These are phyloP conservation scores for Mychonastes homosphaera DNA, from an alignment of 139 green algal species.

Conservation along the genomic window DNA sequence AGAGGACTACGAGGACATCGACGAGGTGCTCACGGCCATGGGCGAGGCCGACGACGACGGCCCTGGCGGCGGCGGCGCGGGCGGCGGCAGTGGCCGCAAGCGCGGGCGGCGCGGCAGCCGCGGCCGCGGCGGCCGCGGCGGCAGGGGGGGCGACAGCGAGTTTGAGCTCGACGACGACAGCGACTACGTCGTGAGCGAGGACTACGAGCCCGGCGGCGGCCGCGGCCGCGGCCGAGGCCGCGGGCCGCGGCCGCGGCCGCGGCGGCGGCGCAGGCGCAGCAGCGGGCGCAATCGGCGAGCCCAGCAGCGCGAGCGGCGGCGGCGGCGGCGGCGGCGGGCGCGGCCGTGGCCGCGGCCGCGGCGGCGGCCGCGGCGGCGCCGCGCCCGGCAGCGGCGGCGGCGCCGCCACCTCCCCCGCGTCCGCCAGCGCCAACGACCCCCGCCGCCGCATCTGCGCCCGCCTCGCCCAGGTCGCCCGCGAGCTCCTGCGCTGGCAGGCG, in stretches of 20 bases:
- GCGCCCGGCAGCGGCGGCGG: not conserved
- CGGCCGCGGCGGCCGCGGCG: not conserved
- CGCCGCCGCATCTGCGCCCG: not conserved
- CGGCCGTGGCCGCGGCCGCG: not conserved
- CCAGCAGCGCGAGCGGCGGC: not conserved
- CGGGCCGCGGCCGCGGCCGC: not conserved
- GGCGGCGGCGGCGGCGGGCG: not conserved
- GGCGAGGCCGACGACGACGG: not conserved
- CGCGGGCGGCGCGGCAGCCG: constrained; percentile 5
- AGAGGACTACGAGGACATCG: not conserved
- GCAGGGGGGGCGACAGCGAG: constrained; percentile 10
- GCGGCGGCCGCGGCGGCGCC: not conserved
- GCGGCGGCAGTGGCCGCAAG: constrained; percentile 8
- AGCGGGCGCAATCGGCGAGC: not conserved
- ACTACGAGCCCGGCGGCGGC: not conserved
- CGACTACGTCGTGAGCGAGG: not conserved
- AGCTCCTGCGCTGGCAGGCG: not conserved
- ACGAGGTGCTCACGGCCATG: constrained; percentile 1
- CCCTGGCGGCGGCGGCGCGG: constrained; percentile 1
- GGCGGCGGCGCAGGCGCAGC: not conserved
- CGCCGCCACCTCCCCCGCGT: not conserved
- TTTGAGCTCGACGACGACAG: constrained; percentile 5
- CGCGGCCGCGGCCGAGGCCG: not conserved
- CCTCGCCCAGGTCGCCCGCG: not conserved
- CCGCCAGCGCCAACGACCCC: not conserved